These are phyloP conservation scores for Nemania sp. DNA, from an alignment of 2,329 filamentous ascomycete genomes.

Conservation along the genomic window DNA sequence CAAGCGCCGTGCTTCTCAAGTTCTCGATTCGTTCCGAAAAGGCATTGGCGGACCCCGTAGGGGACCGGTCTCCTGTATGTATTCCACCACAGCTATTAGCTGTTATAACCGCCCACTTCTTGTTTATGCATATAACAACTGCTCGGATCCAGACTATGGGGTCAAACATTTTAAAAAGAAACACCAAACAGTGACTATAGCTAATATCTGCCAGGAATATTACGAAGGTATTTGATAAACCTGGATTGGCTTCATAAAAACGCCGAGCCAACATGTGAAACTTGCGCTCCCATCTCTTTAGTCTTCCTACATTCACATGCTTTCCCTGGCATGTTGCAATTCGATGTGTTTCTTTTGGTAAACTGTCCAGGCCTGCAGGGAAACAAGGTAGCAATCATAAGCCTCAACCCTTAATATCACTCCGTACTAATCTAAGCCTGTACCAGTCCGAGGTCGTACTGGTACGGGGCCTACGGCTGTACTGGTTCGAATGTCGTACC, in stretches of 20 bases:
- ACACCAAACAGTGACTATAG: slow-evolving; percentile 1
- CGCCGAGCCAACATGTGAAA: slow-evolving; percentile 3
- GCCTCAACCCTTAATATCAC: too few relatives aligned
- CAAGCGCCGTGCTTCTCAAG: slow-evolving; percentile 1
- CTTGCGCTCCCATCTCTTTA: too few relatives aligned
- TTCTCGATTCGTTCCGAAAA: slow-evolving; percentile 1
- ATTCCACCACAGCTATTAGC: slow-evolving; percentile 11
- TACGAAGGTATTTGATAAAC: slow-evolving; percentile 5
- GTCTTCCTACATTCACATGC: too few relatives aligned
- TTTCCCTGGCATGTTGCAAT: too few relatives aligned
- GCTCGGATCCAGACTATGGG: slow-evolving; percentile 15
- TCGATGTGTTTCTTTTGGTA: too few relatives aligned
- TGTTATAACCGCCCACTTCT: slow-evolving; percentile 10
- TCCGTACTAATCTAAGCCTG: not conserved
- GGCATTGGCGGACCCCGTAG: slow-evolving; percentile 1
- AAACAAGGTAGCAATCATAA: too few relatives aligned
- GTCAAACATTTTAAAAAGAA: slow-evolving; percentile 14
- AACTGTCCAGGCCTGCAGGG: too few relatives aligned
- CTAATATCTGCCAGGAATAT: not conserved
- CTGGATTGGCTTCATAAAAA: slow-evolving; percentile 1
- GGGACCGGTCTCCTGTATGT: slow-evolving; percentile 2
- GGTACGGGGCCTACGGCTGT: not conserved
- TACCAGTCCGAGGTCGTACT: not conserved
- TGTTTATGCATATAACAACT: slow-evolving; percentile 9
- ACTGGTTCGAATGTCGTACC: too few relatives aligned